These are phyloP conservation scores for Acanthamoeba lenticulata DNA, from an alignment of 208 protist species.

Conservation along the genomic window DNA sequence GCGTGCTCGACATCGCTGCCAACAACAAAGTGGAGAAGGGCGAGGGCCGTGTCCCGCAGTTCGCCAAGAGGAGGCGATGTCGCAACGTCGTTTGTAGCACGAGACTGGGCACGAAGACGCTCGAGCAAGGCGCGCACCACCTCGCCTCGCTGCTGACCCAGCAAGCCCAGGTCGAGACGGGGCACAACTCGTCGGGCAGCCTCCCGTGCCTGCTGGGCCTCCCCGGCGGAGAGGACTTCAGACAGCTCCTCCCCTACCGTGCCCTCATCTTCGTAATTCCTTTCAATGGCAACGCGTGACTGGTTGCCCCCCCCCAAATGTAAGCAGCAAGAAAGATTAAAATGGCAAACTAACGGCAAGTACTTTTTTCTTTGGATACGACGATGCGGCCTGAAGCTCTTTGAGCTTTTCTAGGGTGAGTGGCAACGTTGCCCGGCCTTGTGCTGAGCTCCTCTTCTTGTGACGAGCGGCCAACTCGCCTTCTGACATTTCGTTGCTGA, in stretches of 20 bases:
- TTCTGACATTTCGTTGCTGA: not conserved
- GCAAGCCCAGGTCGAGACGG: not conserved
- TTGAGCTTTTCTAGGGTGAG: constrained; percentile 63
- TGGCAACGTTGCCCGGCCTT: constrained; percentile 5
- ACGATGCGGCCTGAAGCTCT: constrained; percentile 19
- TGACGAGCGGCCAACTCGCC: not conserved
- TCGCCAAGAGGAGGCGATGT: not conserved
- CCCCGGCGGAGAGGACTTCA: not conserved
- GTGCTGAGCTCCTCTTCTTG: constrained; percentile 37
- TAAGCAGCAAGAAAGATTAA: too few relatives aligned
- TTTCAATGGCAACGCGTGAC: not conserved
- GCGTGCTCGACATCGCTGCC: not conserved
- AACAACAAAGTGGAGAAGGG: not conserved
- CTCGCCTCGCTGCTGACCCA: not conserved
- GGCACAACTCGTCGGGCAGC: not conserved
- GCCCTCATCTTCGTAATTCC: constrained; percentile 38
- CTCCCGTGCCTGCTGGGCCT: not conserved
- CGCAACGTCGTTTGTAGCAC: too few relatives aligned
- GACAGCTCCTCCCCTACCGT: constrained; percentile 31
- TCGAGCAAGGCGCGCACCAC: not conserved
- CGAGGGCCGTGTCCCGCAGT: not conserved
- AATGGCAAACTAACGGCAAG: too few relatives aligned
- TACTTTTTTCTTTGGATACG: constrained; percentile 4
- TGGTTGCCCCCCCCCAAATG: not conserved
- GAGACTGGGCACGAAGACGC: not conserved